Base-by-base conservation (phyloP, 768 basidiomycete species). In the Dentipellis sp. region DNA sequence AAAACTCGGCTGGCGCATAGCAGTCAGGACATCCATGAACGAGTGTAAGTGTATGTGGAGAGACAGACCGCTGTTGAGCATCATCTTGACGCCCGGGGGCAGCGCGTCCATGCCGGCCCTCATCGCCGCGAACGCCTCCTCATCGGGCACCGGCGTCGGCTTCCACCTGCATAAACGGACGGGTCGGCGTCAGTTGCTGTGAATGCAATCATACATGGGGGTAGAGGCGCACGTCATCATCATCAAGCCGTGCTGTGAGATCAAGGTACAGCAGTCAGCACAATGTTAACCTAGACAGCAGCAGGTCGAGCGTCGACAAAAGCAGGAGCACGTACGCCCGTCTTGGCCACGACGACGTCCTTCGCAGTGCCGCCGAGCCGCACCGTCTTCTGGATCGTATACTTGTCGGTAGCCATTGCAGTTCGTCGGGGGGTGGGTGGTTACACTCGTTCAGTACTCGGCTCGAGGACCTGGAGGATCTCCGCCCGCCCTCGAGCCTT, bases 51-150 rank as follows among this genome's bases (percentile, higher is more conserved):
- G 56, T 10, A 16, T 22, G 45, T 10, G 12, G 23, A 9, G 38
- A 35, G 2, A 59, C 69, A 10, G 59, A 74, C 80, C 77, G 62
- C 73, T 76, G 62, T 82, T 81, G 59, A 83, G 58, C 50, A 81
- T 59, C 63, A 78, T 74, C 63, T 80, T 80, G 35, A 66, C 68
- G 14, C 74, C 77, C 0, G 69, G 59, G 0, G 76, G 75, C 36
- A 77, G 62, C 0, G 70, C 66, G 38, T 75, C 71, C 56, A 79
- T 62, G 5, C 74, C 75, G 10, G 75, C 75, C 64, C 79, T 81
- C 70, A 87, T 84, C 1, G 81, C 71, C 19, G 76, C 79, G 58
- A 88, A 85, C 9, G 78, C 78, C 36, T 80, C 74, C 53, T 82
- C 82, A 55, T 87, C 83, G 1, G 79, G 69, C 36, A 75, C 67